Percentiles rank a stretch among this genome's conserved stretches.
phyloP scores from a whole-genome alignment of 192 early-diverging fungal species.

The Entomortierella lignicola region DNA sequence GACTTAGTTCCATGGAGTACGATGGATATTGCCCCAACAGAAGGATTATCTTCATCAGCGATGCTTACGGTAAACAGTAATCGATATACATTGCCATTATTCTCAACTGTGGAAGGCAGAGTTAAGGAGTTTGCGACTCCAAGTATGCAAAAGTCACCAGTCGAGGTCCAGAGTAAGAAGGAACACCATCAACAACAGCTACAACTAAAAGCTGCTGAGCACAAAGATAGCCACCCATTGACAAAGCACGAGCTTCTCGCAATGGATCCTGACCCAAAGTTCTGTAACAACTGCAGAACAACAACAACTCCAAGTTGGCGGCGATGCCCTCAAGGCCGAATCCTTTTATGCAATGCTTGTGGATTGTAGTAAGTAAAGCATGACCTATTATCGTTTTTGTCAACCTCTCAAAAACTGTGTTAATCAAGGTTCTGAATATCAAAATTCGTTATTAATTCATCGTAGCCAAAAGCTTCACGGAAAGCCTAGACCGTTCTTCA shows the following conservation, averaged over 20 bases:
- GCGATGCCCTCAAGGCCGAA: conserved; percentile 36
- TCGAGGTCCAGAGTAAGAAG: not conserved
- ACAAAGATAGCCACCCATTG: not conserved
- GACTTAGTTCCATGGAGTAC: not conserved
- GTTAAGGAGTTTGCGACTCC: too few species aligned
- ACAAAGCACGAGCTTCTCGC: conserved; percentile 35
- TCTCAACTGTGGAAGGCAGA: too few species aligned
- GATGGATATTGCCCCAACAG: not conserved
- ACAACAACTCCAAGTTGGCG: conserved; percentile 47
- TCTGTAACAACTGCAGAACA: conserved; percentile 36
- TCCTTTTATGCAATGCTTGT: conserved; percentile 43
- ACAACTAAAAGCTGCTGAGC: not conserved
- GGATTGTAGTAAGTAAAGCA: conserved; percentile 37
- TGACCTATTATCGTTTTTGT: not conserved
- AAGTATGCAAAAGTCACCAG: not conserved
- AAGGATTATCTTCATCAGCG: not conserved
- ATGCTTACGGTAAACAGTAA: not conserved
- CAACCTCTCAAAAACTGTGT: too few species aligned
- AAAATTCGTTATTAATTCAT: not conserved
- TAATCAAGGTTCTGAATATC: too few species aligned
- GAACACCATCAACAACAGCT: not conserved
- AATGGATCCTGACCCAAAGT: conserved; percentile 47
- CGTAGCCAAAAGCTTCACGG: conserved; percentile 49
- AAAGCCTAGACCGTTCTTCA: conserved; percentile 42
- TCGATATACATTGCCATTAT: too few species aligned